These are phyloP conservation scores for Saccharomycopsis sp. DNA, from an alignment of 805 yeast genomes.

Conservation along the genomic window DNA sequence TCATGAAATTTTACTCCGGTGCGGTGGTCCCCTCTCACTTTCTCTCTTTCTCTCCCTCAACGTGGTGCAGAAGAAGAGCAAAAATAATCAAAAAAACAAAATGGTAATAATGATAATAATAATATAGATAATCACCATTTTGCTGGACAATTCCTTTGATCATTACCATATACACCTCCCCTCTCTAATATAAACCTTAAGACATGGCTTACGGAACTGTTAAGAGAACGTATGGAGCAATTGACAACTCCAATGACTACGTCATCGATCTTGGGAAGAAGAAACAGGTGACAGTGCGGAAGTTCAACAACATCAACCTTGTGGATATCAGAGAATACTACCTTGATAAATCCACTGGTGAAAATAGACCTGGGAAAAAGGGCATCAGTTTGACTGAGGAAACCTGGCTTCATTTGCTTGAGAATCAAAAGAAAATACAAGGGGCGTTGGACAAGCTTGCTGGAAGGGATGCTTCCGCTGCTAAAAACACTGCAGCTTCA, in stretches of 20 bases:
- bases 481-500: too few relatives aligned
- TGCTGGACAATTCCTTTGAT: too few relatives aligned
- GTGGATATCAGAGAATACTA: constrained; percentile 85
- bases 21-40: too few relatives aligned
- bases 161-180: too few relatives aligned
- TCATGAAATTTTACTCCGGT: too few relatives aligned
- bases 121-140: too few relatives aligned
- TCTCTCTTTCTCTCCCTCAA: too few relatives aligned
- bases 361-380: constrained; percentile 73
- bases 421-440: constrained; percentile 20
- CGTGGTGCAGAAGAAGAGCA: too few relatives aligned
- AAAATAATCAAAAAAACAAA: too few relatives aligned
- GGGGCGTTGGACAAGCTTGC: constrained; percentile 17
- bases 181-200: not conserved
- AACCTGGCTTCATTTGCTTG: constrained; percentile 43
- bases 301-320: constrained; percentile 54
- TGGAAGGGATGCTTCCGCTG: constrained; percentile 11
- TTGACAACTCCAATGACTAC: constrained; percentile 3
- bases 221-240: not conserved
- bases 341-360: constrained; percentile 44
- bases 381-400: constrained; percentile 54
- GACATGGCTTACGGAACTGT: constrained; percentile 10
- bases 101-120: too few relatives aligned
- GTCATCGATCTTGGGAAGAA: constrained; percentile 39
- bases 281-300: constrained; percentile 66